Evolutionary conservation across 495 filamentous ascomycete genomes (phyloP).

Genomic region (Aspergillus taichungensis): DNA sequence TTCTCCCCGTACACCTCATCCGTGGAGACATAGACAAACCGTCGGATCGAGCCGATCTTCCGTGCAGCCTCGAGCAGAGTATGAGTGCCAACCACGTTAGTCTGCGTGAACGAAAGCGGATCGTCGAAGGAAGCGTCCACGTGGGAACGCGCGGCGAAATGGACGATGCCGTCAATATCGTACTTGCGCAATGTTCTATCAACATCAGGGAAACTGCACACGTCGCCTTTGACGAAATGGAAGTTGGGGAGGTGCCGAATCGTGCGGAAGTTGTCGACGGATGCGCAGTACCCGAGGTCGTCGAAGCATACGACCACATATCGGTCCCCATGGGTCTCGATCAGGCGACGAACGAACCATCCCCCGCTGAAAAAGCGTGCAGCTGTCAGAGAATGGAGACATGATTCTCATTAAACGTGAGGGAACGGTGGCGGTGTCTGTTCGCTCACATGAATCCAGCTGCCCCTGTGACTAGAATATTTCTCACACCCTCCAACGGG

Average conservation of each 20-base stretch:
- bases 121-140: conserved; percentile 66
- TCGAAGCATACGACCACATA: conserved; percentile 1
- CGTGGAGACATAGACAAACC: conserved; percentile 66
- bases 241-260: conserved; percentile 46
- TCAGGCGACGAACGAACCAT: neutral
- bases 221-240: conserved; percentile 63
- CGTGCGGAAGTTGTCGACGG: neutral
- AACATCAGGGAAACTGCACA: conserved; percentile 53
- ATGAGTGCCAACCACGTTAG: conserved; percentile 67
- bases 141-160: conserved; percentile 69
- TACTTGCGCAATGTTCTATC: conserved; percentile 49
- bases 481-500: neutral
- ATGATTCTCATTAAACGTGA: too few species aligned
- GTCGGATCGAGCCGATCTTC: conserved; percentile 45
- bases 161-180: conserved; percentile 65
- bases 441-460: conserved; percentile 8
- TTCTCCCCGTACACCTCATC: conserved; percentile 76
- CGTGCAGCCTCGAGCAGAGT: conserved; percentile 60
- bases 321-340: neutral
- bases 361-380: neutral
- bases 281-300: conserved; percentile 1
- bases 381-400: too few species aligned
- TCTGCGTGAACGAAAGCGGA: conserved; percentile 60
- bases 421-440: too few species aligned
- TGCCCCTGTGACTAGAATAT: conserved; percentile 7